A percentile compares a stretch with the other conserved stretches of the same genome.
These are phyloP conservation scores for Talaromyces sp. DNA, from an alignment of 2,329 filamentous ascomycete species.

Conservation along the genomic window DNA sequence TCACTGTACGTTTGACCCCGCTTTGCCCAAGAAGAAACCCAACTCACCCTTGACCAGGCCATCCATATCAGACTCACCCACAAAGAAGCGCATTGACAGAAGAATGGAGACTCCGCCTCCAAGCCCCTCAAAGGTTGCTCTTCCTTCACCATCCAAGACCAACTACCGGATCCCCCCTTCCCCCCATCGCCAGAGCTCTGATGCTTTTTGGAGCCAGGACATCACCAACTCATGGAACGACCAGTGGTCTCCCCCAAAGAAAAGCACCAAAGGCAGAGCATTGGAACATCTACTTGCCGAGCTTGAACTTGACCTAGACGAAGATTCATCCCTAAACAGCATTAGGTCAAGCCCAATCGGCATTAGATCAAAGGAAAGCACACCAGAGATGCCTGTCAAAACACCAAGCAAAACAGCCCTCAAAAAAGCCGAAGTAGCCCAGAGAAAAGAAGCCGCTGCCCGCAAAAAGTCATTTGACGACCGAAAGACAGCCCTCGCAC, in stretches of 20 bases:
- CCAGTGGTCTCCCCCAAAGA: constrained; percentile 48
- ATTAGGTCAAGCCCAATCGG: neutral
- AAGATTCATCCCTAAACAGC: constrained; percentile 20
- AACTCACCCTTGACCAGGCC: neutral
- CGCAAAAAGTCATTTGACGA: constrained; percentile 49
- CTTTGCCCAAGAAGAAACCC: neutral
- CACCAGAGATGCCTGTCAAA: constrained; percentile 11
- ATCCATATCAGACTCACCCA: constrained; percentile 2
- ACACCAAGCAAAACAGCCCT: constrained; percentile 31
- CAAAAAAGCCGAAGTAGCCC: constrained; percentile 33
- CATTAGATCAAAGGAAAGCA: neutral
- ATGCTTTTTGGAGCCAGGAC: constrained; percentile 51
- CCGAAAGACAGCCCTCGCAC: constrained; percentile 49
- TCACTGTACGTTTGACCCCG: constrained; percentile 1
- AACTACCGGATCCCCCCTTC: constrained; percentile 43
- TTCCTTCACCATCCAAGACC: constrained; percentile 46
- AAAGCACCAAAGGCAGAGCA: constrained; percentile 13
- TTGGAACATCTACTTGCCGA: constrained; percentile 21
- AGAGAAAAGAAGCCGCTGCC: constrained; percentile 29
- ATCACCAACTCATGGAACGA: constrained; percentile 52
- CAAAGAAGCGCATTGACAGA: constrained; percentile 9
- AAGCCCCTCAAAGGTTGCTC: constrained; percentile 37
- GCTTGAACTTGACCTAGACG: constrained; percentile 33
- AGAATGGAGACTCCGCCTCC: constrained; percentile 35
- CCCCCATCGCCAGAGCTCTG: constrained; percentile 45